Evolutionary conservation across 129 eudicot genomes (phyloP).

Genomic region (Silybum marianum): DNA sequence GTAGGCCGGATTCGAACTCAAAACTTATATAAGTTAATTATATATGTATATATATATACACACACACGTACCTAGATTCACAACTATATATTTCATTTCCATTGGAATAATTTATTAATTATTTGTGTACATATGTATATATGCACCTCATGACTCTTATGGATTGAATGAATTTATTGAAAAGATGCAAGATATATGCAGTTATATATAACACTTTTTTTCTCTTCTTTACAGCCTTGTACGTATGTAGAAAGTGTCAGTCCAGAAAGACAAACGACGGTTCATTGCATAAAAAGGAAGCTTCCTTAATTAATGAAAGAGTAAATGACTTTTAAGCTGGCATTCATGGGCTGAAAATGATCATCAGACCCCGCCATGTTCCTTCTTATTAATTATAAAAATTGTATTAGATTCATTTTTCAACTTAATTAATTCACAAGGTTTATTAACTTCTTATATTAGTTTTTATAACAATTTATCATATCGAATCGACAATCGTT

Average conservation of each 20-base stretch:
- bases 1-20: too few relatives aligned
- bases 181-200: slow-evolving; percentile 7
- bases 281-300: slow-evolving; percentile 33
- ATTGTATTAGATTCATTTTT: background rate
- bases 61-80: too few relatives aligned
- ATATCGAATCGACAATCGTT: too few relatives aligned
- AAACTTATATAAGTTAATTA: too few relatives aligned
- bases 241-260: slow-evolving; percentile 32
- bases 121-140: background rate
- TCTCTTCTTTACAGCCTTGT: slow-evolving; percentile 32
- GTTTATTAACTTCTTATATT: too few relatives aligned
- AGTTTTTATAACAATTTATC: too few relatives aligned
- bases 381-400: slow-evolving; percentile 9
- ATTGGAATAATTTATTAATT: background rate
- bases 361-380: slow-evolving; percentile 35
- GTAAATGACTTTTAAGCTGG: slow-evolving; percentile 34
- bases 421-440: background rate
- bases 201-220: slow-evolving; percentile 9
- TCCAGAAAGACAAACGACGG: slow-evolving; percentile 31
- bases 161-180: slow-evolving; percentile 13
- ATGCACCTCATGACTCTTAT: background rate
- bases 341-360: slow-evolving; percentile 27
- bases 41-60: too few relatives aligned
- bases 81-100: background rate
- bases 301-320: slow-evolving; percentile 11